Evolutionary conservation across 2,329 filamentous ascomycete species (phyloP).

Genomic region (Davidsoniella eucalypti): DNA sequence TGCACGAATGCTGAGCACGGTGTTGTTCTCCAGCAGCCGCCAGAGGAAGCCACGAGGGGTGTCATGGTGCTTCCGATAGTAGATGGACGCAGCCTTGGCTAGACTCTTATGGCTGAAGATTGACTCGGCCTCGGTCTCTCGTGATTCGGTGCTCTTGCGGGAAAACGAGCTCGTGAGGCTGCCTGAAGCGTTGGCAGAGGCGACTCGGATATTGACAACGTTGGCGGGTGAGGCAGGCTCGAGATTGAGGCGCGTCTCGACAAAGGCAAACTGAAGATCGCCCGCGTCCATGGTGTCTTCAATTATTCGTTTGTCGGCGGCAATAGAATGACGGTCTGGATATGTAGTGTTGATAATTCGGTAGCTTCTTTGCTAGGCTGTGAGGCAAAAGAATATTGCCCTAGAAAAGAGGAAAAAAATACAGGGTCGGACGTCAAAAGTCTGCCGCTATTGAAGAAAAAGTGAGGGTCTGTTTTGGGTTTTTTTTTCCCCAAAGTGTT

Average conservation of each 20-base stretch:
- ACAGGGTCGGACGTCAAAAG: neutral
- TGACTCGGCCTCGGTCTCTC: constrained; percentile 48
- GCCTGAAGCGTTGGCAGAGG: constrained; percentile 30
- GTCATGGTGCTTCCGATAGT: constrained; percentile 59
- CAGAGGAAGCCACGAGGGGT: constrained; percentile 80
- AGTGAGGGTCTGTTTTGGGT: neutral
- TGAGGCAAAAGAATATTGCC: neutral
- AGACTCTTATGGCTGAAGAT: constrained; percentile 57
- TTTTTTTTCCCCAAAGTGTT: too few relatives aligned
- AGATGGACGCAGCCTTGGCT: constrained; percentile 65
- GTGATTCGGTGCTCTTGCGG: neutral
- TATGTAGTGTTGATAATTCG: too few relatives aligned
- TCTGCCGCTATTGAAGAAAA: neutral
- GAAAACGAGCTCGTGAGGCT: constrained; percentile 18
- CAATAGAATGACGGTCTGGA: neutral
- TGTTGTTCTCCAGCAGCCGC: constrained; percentile 69
- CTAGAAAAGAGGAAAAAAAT: neutral
- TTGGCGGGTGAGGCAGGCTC: constrained; percentile 55
- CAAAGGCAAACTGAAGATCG: constrained; percentile 54
- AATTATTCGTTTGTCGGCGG: neutral
- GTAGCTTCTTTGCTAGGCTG: neutral
- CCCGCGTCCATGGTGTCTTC: constrained; percentile 53
- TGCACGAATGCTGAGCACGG: constrained; percentile 64
- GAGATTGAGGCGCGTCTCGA: constrained; percentile 73
- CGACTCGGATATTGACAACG: constrained; percentile 53